Evolutionary conservation across 805 yeast species (phyloP), one percentile per base, ranked within the genome.

Genomic region (Candida taoyuanica): DNA sequence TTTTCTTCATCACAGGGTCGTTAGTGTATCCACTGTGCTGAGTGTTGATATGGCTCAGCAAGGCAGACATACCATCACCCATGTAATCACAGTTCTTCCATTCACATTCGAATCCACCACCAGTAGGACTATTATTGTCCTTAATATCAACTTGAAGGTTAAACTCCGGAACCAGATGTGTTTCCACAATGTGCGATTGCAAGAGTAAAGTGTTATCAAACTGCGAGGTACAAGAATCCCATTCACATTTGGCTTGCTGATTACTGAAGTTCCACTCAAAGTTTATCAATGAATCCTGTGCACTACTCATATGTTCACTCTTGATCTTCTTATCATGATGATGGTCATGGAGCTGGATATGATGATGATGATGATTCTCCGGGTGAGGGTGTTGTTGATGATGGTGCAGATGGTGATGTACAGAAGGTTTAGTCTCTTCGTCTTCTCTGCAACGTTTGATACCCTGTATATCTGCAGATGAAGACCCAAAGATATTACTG

Each of bases 1-100:
- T 32, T 34, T 20, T 34, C 26, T 17, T 27, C 16, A 25, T 30
- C 17, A 14, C 5, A 13, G 31, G 6, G 6, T 35, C 29, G 2
- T 18, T 13, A 16, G 37, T 33, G 19, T 33, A 36, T 12, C 44
- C 38, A 18, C 70, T 71, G 43, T 76, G 81, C 7, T 52, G 51
- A 2, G 63, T 58, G 34, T 76, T 74, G 34, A 80, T 63, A 60
- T 87, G 96, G 29, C 70, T 64, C 9, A 84, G 59, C 21, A 88
- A 62, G 5, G 70, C 56, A 21, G 76, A 65, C 33, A 81, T 53
- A 48, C 77, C 78, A 14, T 62, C 55, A 20, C 82, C 69, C 16
- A 65, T 64, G 53, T 70, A 85, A 30, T 71, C 63, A 68, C 96
- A 88, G 37, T 78, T 70, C 39, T 67, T 62, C 96, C 95, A 87